Evolutionary conservation across 1,139 yeast species (phyloP).

Genomic region (Nematodospora anomalae): DNA sequence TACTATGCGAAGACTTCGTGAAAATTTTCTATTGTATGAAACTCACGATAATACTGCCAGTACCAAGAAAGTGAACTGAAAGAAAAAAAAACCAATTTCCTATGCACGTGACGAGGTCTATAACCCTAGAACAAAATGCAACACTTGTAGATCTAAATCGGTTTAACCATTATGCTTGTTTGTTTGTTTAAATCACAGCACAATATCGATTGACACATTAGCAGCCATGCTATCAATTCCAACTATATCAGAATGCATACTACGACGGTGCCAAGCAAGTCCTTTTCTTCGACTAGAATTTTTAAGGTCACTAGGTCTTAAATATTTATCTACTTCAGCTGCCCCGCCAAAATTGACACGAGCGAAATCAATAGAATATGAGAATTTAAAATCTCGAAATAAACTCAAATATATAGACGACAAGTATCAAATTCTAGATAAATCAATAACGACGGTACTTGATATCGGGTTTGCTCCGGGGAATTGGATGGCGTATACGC

Average conservation of each 20-base stretch:
- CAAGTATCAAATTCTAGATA: constrained; percentile 28
- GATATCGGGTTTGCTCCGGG: constrained; percentile 90
- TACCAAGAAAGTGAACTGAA: no score
- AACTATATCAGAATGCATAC: background rate
- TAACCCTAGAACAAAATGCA: background rate
- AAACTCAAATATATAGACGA: constrained; percentile 30
- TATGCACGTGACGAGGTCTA: constrained; percentile 4
- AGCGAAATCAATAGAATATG: constrained; percentile 21
- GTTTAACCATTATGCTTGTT: no score
- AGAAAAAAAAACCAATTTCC: background rate
- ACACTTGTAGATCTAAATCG: background rate
- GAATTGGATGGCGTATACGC: constrained; percentile 87
- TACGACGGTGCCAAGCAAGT: background rate
- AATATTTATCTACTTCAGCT: no score
- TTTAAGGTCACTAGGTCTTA: no score
- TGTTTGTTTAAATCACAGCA: background rate
- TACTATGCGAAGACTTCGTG: constrained; percentile 4
- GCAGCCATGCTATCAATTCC: background rate
- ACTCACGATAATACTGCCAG: no score
- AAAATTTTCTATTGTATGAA: constrained; percentile 5
- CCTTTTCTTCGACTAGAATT: no score
- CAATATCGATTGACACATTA: background rate
- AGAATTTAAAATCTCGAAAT: constrained; percentile 21
- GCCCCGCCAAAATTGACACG: no score
- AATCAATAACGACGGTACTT: constrained; percentile 28